These are phyloP conservation scores for Hymenoscyphus infarciens DNA, from an alignment of 2,329 filamentous ascomycete species.

Conservation along the genomic window DNA sequence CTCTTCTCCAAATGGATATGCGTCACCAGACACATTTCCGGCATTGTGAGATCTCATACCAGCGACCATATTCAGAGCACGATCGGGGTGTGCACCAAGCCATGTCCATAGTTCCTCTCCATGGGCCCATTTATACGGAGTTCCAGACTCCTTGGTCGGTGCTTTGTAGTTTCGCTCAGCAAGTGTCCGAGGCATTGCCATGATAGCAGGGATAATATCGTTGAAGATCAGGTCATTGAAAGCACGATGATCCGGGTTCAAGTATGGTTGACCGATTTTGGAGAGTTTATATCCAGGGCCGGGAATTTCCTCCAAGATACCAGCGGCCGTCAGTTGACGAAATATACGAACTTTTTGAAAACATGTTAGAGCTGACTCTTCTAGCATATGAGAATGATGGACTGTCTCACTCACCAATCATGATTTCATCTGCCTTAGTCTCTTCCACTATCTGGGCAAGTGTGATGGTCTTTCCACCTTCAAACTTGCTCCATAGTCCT, in stretches of 20 bases:
- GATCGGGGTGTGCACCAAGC: conserved; percentile 24
- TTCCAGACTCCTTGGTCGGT: conserved; percentile 25
- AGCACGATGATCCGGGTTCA: conserved; percentile 22
- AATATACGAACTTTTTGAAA: conserved; percentile 19
- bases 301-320: conserved; percentile 16
- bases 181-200: conserved; percentile 26
- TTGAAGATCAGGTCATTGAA: conserved; percentile 26
- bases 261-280: conserved; percentile 20
- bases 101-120: conserved; percentile 28
- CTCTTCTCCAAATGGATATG: conserved; percentile 60
- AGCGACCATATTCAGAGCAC: conserved; percentile 26
- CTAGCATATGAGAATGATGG: background rate
- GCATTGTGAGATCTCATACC: conserved; percentile 25
- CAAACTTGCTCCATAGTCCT: conserved; percentile 23
- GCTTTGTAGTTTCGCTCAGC: conserved; percentile 24
- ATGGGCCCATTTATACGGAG: conserved; percentile 25
- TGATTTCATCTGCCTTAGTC: conserved; percentile 25
- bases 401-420: conserved; percentile 21
- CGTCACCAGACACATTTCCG: conserved; percentile 14
- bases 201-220: conserved; percentile 24
- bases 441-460: conserved; percentile 20
- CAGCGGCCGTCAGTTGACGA: conserved; percentile 23
- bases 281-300: conserved; percentile 22
- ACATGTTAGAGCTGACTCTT: conserved; percentile 4
- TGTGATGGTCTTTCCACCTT: conserved; percentile 22